Base-by-base conservation (phyloP, 2,329 filamentous ascomycete species). In the Myrmaecium sp. region DNA sequence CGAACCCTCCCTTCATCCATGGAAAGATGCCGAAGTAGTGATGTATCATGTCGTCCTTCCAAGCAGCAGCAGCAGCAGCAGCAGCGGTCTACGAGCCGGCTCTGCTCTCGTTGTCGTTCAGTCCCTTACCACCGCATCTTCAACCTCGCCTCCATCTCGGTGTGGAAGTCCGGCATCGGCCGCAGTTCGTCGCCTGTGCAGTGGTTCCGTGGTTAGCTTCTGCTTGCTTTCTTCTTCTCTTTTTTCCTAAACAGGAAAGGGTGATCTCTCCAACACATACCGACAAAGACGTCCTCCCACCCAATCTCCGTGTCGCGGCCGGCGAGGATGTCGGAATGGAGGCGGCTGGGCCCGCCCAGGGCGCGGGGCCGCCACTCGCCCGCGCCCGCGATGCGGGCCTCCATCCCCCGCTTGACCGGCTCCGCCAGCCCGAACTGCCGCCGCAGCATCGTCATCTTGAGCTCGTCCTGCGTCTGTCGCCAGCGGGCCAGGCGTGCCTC, bases 271-370 rank as follows among this genome's bases (percentile, higher is more conserved):
- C n/a, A 17, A 25, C 33, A 55, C 54, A 49, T 52, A 57, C 82
- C 81, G 12, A 66, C 70, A 49, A 76, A 95, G 12, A 98, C 72
- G 60, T 95, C 89, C 64, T 98, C 89, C 89, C 89, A 98, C 6
- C 65, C 70, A 40, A 92, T 62, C 43, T 69, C 75, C 15, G 66
- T 58, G 50, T 95, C 89, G 44, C 73, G 62, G 4, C 83, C 84
- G 33, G 65, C 66, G 44, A 98, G 58, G 36, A 98, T 82, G 51
- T 95, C 86, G 60, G 82, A 80, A 57, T 94, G 84, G 27, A 95
- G 64, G 45, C 72, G 71, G 7, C 68, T 64, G 25, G 59, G 55
- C 19, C 74, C 70, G 23, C 70, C 66, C 30, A 92, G 59, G 23
- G 69, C 72, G 41, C 69, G 58, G 25, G 82, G 82, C 43, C 72